A percentile compares a stretch with the other conserved stretches of the same genome.
Evolutionary conservation across 2,329 filamentous ascomycete species (phyloP).

Genomic region (Pleochaeta shiraiana): DNA sequence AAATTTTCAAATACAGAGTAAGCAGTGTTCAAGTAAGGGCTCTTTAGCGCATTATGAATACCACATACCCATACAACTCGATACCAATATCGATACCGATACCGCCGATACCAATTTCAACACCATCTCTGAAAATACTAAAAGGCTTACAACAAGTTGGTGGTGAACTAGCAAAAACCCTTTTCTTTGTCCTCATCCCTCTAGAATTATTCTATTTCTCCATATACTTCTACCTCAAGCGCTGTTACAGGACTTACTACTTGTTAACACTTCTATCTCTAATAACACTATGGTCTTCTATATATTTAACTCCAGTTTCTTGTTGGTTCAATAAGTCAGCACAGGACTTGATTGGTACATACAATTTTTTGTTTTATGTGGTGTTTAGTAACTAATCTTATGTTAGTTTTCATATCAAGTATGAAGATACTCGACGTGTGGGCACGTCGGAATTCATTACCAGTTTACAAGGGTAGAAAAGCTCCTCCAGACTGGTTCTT

Average conservation of each 20-base stretch:
- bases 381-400: neutral
- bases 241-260: slow-evolving; percentile 11
- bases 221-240: slow-evolving; percentile 16
- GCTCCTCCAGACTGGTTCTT: slow-evolving; percentile 15
- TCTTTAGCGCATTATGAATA: too few species aligned
- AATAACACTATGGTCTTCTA: slow-evolving; percentile 13
- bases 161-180: slow-evolving; percentile 13
- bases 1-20: too few species aligned
- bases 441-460: slow-evolving; percentile 18
- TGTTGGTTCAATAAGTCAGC: slow-evolving; percentile 17
- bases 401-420: slow-evolving; percentile 13
- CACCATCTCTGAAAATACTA: slow-evolving; percentile 6
- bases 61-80: too few species aligned
- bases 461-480: slow-evolving; percentile 15
- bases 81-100: too few species aligned
- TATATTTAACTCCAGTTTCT: slow-evolving; percentile 16
- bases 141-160: slow-evolving; percentile 12
- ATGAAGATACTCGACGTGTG: slow-evolving; percentile 23
- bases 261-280: slow-evolving; percentile 12
- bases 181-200: slow-evolving; percentile 15
- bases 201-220: slow-evolving; percentile 17
- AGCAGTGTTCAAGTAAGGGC: too few species aligned
- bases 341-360: slow-evolving; percentile 19
- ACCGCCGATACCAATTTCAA: neutral
- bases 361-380: neutral